Evolutionary conservation across 2,329 filamentous ascomycete species (phyloP).

Genomic region (Monosporascus sp.): DNA sequence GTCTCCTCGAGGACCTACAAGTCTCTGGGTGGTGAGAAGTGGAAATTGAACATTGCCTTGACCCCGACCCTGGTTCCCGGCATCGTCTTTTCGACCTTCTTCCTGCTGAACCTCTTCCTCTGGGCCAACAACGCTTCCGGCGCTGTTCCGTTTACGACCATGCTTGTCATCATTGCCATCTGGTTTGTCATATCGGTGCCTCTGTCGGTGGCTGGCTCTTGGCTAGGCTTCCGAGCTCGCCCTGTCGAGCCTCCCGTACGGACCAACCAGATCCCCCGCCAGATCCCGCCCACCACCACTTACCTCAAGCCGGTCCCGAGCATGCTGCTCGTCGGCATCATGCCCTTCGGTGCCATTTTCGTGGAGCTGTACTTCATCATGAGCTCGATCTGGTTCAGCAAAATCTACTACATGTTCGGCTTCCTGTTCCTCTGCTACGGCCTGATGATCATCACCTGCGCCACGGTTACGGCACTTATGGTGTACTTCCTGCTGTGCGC

Average conservation of each 20-base stretch:
- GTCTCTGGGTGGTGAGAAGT: conserved; percentile 82
- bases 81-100: conserved; percentile 82
- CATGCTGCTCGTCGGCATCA: conserved; percentile 84
- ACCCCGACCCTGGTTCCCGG: conserved; percentile 83
- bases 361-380: conserved; percentile 99
- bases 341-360: conserved; percentile 95
- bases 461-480: conserved; percentile 86
- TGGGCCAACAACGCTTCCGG: conserved; percentile 91
- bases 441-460: conserved; percentile 92
- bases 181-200: conserved; percentile 98
- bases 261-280: conserved; percentile 95
- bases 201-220: conserved; percentile 82
- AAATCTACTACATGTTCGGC: conserved; percentile 99
- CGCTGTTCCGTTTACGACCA: conserved; percentile 92
- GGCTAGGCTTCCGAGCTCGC: conserved; percentile 79
- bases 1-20: conserved; percentile 90
- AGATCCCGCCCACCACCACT: conserved; percentile 79
- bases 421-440: conserved; percentile 98
- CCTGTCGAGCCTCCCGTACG: conserved; percentile 75
- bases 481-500: conserved; percentile 94
- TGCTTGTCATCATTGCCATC: conserved; percentile 87
- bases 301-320: conserved; percentile 85
- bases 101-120: conserved; percentile 91
- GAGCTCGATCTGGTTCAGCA: conserved; percentile 97
- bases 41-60: conserved; percentile 88